Conservation (phyloP, 352 stramenopile species). For the Globisporangium orthogonon region DNA sequence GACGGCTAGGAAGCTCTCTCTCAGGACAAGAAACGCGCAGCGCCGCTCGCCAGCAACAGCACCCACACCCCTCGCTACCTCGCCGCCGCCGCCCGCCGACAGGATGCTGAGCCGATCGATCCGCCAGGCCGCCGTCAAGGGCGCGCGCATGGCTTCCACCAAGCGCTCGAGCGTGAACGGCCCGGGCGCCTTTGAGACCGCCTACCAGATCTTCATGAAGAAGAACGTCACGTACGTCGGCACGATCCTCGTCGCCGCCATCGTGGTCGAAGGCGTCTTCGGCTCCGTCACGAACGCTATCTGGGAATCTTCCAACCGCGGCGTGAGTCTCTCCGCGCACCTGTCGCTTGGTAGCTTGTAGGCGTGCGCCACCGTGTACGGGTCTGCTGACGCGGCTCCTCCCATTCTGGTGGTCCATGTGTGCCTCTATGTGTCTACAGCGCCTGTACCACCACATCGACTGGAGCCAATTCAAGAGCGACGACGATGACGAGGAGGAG, state of each 20-base stretch:
- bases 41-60: too few species aligned
- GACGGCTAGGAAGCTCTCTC: not conserved
- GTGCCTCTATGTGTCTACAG: constrained; percentile 19
- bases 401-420: constrained; percentile 31
- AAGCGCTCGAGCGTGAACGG: constrained; percentile 79
- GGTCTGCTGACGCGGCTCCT: not conserved
- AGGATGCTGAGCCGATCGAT: constrained; percentile 58
- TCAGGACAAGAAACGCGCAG: constrained; percentile 4
- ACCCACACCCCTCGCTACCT: not conserved
- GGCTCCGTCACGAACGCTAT: constrained; percentile 64
- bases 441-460: constrained; percentile 87
- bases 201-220: constrained; percentile 82
- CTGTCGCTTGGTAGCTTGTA: not conserved
- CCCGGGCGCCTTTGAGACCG: constrained; percentile 46
- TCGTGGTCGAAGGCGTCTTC: constrained; percentile 72
- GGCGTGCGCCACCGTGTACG: too few species aligned
- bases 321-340: constrained; percentile 30
- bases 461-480: constrained; percentile 80
- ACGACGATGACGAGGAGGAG: constrained; percentile 78
- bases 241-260: constrained; percentile 58
- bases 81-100: not conserved
- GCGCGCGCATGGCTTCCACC: constrained; percentile 43
- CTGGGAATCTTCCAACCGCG: constrained; percentile 80
- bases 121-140: constrained; percentile 32
- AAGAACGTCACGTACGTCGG: constrained; percentile 77